These are phyloP conservation scores for Ophiostoma populinum DNA, from an alignment of 2,329 filamentous ascomycete species.

Conservation along the genomic window DNA sequence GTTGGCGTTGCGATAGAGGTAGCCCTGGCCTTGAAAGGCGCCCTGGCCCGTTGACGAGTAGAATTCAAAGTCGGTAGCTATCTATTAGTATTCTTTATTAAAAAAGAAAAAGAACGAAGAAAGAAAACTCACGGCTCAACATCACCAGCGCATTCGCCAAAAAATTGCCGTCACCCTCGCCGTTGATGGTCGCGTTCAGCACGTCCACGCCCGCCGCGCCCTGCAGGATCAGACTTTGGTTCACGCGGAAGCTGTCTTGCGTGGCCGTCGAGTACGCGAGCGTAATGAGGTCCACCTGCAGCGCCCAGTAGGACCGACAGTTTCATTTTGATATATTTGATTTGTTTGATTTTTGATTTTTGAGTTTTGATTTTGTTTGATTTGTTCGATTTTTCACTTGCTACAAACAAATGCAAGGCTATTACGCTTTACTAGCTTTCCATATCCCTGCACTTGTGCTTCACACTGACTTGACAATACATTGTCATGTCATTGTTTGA, in stretches of 20 bases:
- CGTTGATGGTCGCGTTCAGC: slow-evolving; percentile 18
- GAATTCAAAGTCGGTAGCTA: slow-evolving; percentile 26
- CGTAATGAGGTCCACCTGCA: slow-evolving; percentile 18
- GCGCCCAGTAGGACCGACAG: slow-evolving; percentile 16
- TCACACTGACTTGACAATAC: too few species aligned
- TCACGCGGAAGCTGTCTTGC: slow-evolving; percentile 15
- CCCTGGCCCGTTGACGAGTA: slow-evolving; percentile 24
- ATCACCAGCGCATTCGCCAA: slow-evolving; percentile 17
- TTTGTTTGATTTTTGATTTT: too few species aligned
- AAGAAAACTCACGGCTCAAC: slow-evolving; percentile 14
- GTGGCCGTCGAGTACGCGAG: too few species aligned
- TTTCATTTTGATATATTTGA: too few species aligned
- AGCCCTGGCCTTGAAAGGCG: slow-evolving; percentile 31
- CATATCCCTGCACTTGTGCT: too few species aligned
- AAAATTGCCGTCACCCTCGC: slow-evolving; percentile 17
- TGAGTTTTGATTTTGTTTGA: too few species aligned
- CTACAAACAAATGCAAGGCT: too few species aligned
- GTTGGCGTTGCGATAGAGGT: slow-evolving; percentile 19
- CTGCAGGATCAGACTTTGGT: slow-evolving; percentile 16
- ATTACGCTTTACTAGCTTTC: too few species aligned
- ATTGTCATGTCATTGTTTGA: too few species aligned
- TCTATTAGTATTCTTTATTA: too few species aligned
- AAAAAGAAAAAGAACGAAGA: too few species aligned
- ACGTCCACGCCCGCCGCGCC: slow-evolving; percentile 15
- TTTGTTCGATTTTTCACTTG: too few species aligned